These are phyloP conservation scores for Magnolia sinica DNA, from an alignment of 164 flowering plant species.

Conservation along the genomic window DNA sequence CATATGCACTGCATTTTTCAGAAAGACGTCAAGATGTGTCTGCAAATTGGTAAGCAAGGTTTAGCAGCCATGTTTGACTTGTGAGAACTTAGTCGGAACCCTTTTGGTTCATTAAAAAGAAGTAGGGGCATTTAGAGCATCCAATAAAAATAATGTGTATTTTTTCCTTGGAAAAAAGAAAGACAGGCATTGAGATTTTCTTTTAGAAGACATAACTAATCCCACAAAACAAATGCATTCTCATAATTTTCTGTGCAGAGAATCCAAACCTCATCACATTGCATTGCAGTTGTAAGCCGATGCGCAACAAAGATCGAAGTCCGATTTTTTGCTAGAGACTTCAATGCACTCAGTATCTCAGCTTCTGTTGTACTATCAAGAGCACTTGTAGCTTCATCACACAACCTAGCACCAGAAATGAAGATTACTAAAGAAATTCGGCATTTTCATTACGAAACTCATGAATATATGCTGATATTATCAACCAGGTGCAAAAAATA, in stretches of 20 bases:
- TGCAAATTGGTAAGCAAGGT: background rate
- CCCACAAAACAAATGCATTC: background rate
- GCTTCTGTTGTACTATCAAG: conserved; percentile 99
- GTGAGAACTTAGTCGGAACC: background rate
- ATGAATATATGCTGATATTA: background rate
- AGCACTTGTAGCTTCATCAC: conserved; percentile 99
- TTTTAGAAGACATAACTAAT: background rate
- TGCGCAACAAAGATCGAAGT: conserved; percentile 94
- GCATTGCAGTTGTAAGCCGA: conserved; percentile 98
- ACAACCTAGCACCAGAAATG: conserved; percentile 44
- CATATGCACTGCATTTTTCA: too few species aligned
- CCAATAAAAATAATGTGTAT: background rate
- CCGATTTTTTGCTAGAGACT: conserved; percentile 68
- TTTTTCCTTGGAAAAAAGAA: background rate
- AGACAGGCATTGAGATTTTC: background rate
- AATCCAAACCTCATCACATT: conserved; percentile 81
- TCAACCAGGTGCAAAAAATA: background rate
- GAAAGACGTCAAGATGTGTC: too few species aligned
- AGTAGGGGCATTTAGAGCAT: too few species aligned
- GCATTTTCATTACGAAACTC: background rate
- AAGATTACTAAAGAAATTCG: background rate
- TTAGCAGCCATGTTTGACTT: background rate
- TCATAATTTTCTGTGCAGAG: background rate
- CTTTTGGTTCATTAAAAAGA: too few species aligned
- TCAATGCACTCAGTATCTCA: conserved; percentile 80